Conservation (phyloP, 352 stramenopile species). For the Nothophytophthora sp. region DNA sequence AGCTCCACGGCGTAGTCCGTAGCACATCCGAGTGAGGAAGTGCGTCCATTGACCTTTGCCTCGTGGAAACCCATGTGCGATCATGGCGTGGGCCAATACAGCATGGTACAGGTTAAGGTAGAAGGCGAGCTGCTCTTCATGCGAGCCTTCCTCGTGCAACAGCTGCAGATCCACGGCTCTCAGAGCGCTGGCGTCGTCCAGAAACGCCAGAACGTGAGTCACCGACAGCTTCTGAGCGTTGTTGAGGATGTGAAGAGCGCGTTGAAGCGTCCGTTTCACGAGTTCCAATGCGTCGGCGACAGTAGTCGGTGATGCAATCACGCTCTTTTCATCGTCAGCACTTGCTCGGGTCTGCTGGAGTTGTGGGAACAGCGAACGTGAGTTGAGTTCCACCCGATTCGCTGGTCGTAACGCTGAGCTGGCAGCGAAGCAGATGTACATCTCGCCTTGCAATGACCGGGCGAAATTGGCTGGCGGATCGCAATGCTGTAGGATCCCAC, state of each 20-base stretch:
- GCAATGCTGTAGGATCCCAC: slow-evolving; percentile 63
- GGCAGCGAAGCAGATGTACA: slow-evolving; percentile 45
- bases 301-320: background rate
- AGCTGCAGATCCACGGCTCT: slow-evolving; percentile 52
- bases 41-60: slow-evolving; percentile 54
- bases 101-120: slow-evolving; percentile 84
- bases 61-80: slow-evolving; percentile 61
- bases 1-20: slow-evolving; percentile 41
- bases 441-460: slow-evolving; percentile 29
- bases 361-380: slow-evolving; percentile 55
- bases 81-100: slow-evolving; percentile 78
- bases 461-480: slow-evolving; percentile 48
- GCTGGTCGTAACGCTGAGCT: slow-evolving; percentile 42
- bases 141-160: slow-evolving; percentile 36
- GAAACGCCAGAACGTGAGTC: slow-evolving; percentile 60
- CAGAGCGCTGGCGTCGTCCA: slow-evolving; percentile 65
- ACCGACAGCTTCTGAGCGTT: slow-evolving; percentile 40
- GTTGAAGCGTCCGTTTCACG: slow-evolving; percentile 27
- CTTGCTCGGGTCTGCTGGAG: slow-evolving; percentile 14
- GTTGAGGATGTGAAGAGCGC: slow-evolving; percentile 41
- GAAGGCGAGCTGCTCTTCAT: slow-evolving; percentile 74
- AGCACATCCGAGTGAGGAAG: slow-evolving; percentile 67
- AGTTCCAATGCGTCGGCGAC: slow-evolving; percentile 19
- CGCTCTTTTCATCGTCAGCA: background rate
- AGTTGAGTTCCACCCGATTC: slow-evolving; percentile 61